Evolutionary conservation across 169 alveolate species (phyloP), one percentile per base, ranked within the genome.

Genomic region (Eimeria necatrix): DNA sequence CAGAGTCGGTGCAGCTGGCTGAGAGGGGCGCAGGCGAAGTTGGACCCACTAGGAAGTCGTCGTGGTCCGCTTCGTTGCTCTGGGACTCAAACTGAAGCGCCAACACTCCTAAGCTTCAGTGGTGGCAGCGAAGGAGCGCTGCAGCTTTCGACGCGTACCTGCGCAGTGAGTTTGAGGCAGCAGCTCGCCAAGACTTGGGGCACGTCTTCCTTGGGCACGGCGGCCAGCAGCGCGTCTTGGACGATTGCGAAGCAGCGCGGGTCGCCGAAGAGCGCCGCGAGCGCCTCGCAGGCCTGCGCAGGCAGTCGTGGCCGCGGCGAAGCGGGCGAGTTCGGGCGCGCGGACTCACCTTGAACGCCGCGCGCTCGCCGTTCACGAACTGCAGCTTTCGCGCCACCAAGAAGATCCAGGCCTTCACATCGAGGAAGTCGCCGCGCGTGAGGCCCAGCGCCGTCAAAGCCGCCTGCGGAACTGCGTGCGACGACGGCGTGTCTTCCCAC

Each of bases 71-170:
- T 78, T 89, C 94, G 46, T 74, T 89, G 41, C 56, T 73, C 48
- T 89, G 94, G 22, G 94, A 89, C 88, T 89, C 94, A 41, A 70
- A 89, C 94, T 89, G 41, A 73, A 73, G 85, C n/a, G 60, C 22
- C 51, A 59, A 41, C 56, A 41, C 71, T 6, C 89, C 89, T 84
- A 59, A 49, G 53, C 52, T 41, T 84, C 78, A 84, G 61, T 84
- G 26, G 78, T 14, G 48, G n/a, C 41, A 24, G 56, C 49, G 16
- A 49, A 84, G 41, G 20, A 14, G 16, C 14, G 41, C 12, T 3
- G 4, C 7, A 51, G 60, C 26, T 41, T 59, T 56, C 18, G 51
- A 60, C 32, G 52, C 71, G 16, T 86, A 89, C 94, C 94, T 89
- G 94, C 12, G 94, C 94, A 16, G 94, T 89, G 4, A 89, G 87